phyloP scores from a whole-genome alignment of 2,329 filamentous ascomycete genomes.

The Talaromyces amestolkiae region DNA sequence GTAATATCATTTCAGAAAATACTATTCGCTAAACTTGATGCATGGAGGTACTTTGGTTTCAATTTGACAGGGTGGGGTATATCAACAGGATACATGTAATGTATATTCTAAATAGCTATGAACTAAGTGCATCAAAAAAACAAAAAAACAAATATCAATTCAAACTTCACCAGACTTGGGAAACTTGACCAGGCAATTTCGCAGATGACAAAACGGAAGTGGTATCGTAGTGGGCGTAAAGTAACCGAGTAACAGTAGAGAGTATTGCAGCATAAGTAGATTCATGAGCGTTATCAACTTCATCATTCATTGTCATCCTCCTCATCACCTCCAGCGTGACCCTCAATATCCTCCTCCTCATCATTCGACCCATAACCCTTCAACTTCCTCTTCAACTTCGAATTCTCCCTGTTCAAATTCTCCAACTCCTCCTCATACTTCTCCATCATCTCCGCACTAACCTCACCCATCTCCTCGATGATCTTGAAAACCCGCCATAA shows the following conservation, averaged over 20 bases:
- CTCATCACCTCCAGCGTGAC: slow-evolving; percentile 14
- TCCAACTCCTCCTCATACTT: slow-evolving; percentile 54
- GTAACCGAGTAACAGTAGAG: background rate
- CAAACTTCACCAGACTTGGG: background rate
- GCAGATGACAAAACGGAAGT: background rate
- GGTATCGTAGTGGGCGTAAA: background rate
- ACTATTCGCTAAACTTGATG: background rate
- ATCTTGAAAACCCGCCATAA: slow-evolving; percentile 70
- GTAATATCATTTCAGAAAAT: background rate
- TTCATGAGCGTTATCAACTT: background rate
- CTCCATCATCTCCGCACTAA: slow-evolving; percentile 62
- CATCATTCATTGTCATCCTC: slow-evolving; percentile 15
- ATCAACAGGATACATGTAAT: background rate
- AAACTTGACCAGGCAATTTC: background rate
- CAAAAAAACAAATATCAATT: no score
- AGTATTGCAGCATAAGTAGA: background rate
- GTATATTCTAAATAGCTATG: background rate
- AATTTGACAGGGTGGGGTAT: no score
- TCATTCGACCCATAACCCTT: slow-evolving; percentile 13
- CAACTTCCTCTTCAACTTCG: slow-evolving; percentile 16
- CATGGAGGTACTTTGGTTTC: background rate
- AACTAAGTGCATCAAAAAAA: background rate
- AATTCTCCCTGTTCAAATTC: slow-evolving; percentile 27
- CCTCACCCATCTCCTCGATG: slow-evolving; percentile 64
- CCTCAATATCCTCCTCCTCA: slow-evolving; percentile 16